Evolutionary conservation across 352 stramenopile species (phyloP), one percentile per base, ranked within the genome.

Genomic region (Globisporangium echinulatum): DNA sequence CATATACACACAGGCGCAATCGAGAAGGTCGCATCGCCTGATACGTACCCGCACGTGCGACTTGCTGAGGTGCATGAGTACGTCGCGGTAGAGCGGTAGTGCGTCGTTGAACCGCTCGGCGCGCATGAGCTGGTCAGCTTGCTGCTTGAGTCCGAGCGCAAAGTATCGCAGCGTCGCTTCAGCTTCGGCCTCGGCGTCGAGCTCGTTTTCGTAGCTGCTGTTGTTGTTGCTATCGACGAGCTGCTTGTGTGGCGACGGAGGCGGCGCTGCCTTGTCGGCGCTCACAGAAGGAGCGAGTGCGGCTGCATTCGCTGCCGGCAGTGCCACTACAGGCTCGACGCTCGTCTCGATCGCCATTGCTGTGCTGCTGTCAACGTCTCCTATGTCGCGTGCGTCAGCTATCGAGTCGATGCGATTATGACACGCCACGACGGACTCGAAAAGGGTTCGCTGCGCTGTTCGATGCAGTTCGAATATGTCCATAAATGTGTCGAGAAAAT

Each of bases 31-130:
- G 25, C 25, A 33, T 33, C 25, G 25, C 25, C 25, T 33, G 25
- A 33, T 33, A 43, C 61, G 11, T 13, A 81, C 74, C 59, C 78
- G 74, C 59, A 88, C 79, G 19, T 89, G 81, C 2, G 79, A 89
- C 58, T 71, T 75, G 52, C 78, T 87, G 33, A 90, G 66, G 47
- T 87, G 75, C 75, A 87, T 81, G 56, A 90, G 75, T 50, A 89
- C 69, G 51, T 87, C 81, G 19, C 76, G 74, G 60, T 90, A 90
- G 47, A 88, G 58, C 13, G 66, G 70, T 49, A 88, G 70, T 49
- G 79, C 81, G 59, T 82, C 67, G 39, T 82, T 69, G 52, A 77
- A 71, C 37, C 75, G 68, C 61, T 83, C 68, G 37, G 58, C 52
- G 11, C 74, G 63, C 69, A 92, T 74, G 59, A 87, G 68, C 54